Percentiles rank a stretch among this genome's conserved stretches.
Conservation (phyloP, 1,284 basidiomycete species). For the Acaromyces ingoldii region DNA sequence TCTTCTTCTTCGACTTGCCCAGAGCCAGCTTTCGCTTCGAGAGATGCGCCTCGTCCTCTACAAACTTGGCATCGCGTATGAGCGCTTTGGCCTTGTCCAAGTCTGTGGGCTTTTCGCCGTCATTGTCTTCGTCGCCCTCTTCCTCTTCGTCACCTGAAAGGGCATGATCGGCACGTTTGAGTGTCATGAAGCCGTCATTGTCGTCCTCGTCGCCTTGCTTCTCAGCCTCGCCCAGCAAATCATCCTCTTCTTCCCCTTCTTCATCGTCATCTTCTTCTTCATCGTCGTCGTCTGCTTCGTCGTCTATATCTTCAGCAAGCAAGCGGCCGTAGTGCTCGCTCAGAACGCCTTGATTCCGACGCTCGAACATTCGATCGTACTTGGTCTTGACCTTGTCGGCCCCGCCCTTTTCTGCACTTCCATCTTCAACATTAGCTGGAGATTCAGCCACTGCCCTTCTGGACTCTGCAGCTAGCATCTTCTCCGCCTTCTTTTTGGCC, state of each 20-base stretch:
- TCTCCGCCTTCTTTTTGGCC: constrained; percentile 58
- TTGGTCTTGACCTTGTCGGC: constrained; percentile 62
- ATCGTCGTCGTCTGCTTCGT: constrained; percentile 9
- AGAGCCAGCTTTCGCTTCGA: constrained; percentile 67
- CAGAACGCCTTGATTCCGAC: constrained; percentile 89
- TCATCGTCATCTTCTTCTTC: constrained; percentile 19
- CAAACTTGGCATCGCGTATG: neutral
- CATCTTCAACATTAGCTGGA: neutral
- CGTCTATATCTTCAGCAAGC: constrained; percentile 63
- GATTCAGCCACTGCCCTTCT: neutral
- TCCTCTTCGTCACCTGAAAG: constrained; percentile 53
- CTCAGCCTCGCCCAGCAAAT: constrained; percentile 7
- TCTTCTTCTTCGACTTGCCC: constrained; percentile 72
- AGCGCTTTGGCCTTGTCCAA: neutral
- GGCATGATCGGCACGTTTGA: constrained; percentile 84
- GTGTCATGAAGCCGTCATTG: constrained; percentile 79
- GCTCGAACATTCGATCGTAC: constrained; percentile 96
- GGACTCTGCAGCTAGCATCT: neutral
- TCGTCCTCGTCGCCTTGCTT: constrained; percentile 18
- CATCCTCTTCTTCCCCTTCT: constrained; percentile 12
- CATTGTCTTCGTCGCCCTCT: constrained; percentile 22
- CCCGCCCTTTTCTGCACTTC: too few species aligned
- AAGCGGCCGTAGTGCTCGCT: constrained; percentile 87
- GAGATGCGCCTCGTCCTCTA: constrained; percentile 51
- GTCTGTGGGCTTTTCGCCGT: constrained; percentile 52